Conservation (phyloP, 1,284 basidiomycete species). For the Cerrena zonata region DNA sequence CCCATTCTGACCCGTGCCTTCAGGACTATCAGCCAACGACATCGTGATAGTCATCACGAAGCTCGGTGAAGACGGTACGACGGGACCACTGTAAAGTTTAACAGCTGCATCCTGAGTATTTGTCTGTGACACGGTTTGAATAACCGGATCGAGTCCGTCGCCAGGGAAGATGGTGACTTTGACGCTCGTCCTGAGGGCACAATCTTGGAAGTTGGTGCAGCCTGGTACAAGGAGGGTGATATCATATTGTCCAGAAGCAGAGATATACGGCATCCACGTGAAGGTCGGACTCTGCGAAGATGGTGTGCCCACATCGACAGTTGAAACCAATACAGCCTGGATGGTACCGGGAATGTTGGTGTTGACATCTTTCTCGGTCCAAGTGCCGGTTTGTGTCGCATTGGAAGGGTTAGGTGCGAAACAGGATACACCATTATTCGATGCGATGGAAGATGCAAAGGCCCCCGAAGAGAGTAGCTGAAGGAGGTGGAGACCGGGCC, state of each 20-base stretch:
- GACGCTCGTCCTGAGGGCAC: constrained; percentile 74
- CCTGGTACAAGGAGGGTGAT: constrained; percentile 85
- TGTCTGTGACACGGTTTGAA: constrained; percentile 69
- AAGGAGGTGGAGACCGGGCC: constrained; percentile 81
- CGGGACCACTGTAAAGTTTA: constrained; percentile 76
- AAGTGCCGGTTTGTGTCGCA: constrained; percentile 59
- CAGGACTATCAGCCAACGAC: constrained; percentile 56
- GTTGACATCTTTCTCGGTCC: constrained; percentile 56
- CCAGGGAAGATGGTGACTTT: constrained; percentile 80
- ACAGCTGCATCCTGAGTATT: constrained; percentile 59
- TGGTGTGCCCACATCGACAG: constrained; percentile 61
- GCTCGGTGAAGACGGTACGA: constrained; percentile 65
- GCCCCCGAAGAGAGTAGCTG: constrained; percentile 89
- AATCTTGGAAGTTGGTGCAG: constrained; percentile 77
- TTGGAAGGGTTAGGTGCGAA: constrained; percentile 69
- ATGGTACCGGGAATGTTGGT: constrained; percentile 77
- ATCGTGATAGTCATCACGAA: constrained; percentile 76
- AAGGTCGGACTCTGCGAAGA: constrained; percentile 63
- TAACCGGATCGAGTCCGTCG: constrained; percentile 55
- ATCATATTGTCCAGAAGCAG: constrained; percentile 80
- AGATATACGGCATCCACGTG: constrained; percentile 88
- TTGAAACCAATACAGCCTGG: constrained; percentile 69
- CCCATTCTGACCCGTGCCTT: constrained; percentile 55
- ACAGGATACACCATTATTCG: constrained; percentile 65
- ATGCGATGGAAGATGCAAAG: constrained; percentile 65